A percentile compares a stretch with the other conserved stretches of the same genome.
phyloP scores from a whole-genome alignment of 805 yeast species.

The Teunomyces panamensis region DNA sequence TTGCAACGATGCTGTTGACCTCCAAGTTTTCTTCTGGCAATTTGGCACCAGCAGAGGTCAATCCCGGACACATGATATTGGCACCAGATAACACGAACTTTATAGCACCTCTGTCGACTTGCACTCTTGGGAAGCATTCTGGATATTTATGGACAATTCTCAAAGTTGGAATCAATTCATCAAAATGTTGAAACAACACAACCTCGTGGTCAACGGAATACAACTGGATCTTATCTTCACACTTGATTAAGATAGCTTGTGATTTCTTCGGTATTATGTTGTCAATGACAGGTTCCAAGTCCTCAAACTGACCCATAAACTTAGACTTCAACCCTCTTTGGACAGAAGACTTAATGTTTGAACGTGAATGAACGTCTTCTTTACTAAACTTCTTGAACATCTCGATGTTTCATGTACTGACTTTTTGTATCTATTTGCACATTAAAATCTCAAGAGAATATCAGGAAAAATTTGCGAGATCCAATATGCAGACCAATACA shows the following conservation, averaged over 20 bases:
- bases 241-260: constrained; percentile 74
- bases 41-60: constrained; percentile 80
- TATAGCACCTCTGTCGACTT: constrained; percentile 94
- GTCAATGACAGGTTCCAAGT: constrained; percentile 74
- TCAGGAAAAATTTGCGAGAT: neutral
- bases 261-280: constrained; percentile 85
- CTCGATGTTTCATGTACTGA: neutral
- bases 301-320: constrained; percentile 69
- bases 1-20: constrained; percentile 68
- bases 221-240: constrained; percentile 84
- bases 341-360: constrained; percentile 91
- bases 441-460: neutral
- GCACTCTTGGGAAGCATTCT: constrained; percentile 75
- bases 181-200: constrained; percentile 76
- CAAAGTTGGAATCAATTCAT: constrained; percentile 73
- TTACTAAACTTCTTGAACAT: constrained; percentile 68
- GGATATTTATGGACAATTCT: constrained; percentile 80
- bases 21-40: constrained; percentile 72
- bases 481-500: neutral
- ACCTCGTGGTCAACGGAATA: constrained; percentile 73
- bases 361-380: constrained; percentile 85
- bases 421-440: neutral
- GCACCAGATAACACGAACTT: constrained; percentile 95
- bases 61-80: constrained; percentile 94
- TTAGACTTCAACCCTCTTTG: constrained; percentile 82